Percentiles rank a stretch among this genome's conserved stretches.
These are phyloP conservation scores for Neurospora africana DNA, from an alignment of 495 filamentous ascomycete species.

Conservation along the genomic window DNA sequence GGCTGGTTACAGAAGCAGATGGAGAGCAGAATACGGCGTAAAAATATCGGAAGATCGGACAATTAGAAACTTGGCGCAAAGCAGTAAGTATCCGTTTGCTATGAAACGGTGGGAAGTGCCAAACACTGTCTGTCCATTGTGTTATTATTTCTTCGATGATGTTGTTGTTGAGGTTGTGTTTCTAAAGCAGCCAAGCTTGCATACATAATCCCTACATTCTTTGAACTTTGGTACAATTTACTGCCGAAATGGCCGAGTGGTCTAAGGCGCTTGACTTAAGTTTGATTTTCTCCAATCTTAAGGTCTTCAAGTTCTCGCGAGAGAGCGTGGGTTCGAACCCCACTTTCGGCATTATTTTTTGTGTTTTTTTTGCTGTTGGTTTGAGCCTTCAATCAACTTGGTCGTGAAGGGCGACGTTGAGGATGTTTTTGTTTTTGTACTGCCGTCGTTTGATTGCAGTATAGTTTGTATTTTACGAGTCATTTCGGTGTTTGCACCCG, in stretches of 20 bases:
- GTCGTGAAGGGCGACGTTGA: too few relatives aligned
- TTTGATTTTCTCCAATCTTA: background rate
- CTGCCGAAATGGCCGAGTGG: background rate
- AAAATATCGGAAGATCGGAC: too few relatives aligned
- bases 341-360: background rate
- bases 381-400: background rate
- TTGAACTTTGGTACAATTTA: background rate
- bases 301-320: background rate
- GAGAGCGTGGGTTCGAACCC: background rate
- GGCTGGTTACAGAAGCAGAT: too few relatives aligned
- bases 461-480: background rate
- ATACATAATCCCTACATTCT: rapidly evolving
- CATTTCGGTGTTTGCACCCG: background rate
- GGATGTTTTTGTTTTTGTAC: background rate
- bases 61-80: too few relatives aligned
- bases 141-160: too few relatives aligned
- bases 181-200: too few relatives aligned
- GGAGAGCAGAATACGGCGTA: too few relatives aligned
- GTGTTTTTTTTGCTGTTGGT: background rate
- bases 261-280: background rate
- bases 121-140: too few relatives aligned
- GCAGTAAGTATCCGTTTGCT: too few relatives aligned
- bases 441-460: background rate
- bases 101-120: too few relatives aligned
- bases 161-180: too few relatives aligned